Evolutionary conservation across 2,329 filamentous ascomycete species (phyloP), one percentile per base, ranked within the genome.

Genomic region (Calonectria leucothoes): DNA sequence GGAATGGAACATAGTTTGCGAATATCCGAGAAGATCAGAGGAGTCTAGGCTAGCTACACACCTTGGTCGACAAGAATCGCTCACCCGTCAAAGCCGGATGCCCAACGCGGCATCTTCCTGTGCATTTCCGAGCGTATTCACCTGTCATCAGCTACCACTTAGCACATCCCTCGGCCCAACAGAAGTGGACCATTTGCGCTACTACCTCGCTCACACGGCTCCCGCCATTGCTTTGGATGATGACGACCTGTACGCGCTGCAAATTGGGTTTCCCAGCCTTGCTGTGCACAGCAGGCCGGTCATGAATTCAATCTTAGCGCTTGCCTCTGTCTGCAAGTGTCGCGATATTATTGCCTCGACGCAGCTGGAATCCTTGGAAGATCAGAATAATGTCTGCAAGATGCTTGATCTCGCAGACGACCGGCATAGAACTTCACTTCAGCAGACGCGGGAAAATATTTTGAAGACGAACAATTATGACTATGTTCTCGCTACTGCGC

Each of bases 191-290:
- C 82, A 87, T 0, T 72, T 87, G 3, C 80, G 81, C 29, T 85
- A 87, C 73, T 88, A 86, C 55, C 80, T 87, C 48, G 82, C 83
- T 0, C 86, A 87, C 72, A 86, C 86, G 0, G 84, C 85, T 49
- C 82, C 74, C 6, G 81, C 81, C 4, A 78, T 84, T 20, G 81
- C 85, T 0, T 82, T 82, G 33, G 85, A 85, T 25, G 63, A 80
- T 1, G 80, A 83, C 1, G 86, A 87, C 57, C 78, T 84, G 17
- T 85, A 86, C 48, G 82, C 85, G 0, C 73, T 87, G 1, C 82
- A 85, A 14, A 81, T 87, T 8, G 84, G 85, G 0, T 84, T 88
- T 33, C 86, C 86, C 0, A 86, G 83, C 23, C 77, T 88, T 0
- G 86, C 86, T 0, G 84, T 86, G 59, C 76, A 79, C 7, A 84